Percentiles rank a stretch among this genome's conserved stretches.
These are phyloP conservation scores for Penicillium egyptiacum DNA, from an alignment of 495 filamentous ascomycete species.

Conservation along the genomic window DNA sequence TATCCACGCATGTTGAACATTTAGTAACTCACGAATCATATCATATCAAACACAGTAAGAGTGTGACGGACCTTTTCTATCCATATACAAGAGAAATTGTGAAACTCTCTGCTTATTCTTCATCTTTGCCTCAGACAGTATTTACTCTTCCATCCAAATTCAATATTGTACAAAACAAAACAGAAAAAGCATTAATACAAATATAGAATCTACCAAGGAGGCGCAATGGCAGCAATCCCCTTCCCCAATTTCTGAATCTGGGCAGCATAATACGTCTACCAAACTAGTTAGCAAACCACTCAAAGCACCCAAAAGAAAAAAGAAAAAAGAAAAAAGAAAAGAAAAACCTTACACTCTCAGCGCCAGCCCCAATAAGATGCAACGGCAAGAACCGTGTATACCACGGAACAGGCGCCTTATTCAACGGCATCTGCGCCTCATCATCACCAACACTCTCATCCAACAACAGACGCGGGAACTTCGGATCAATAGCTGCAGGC, in stretches of 20 bases:
- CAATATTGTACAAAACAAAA: neutral
- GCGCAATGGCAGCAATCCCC: conserved; percentile 34
- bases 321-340: conserved; percentile 12
- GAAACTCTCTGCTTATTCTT: too few relatives aligned
- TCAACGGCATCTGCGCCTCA: conserved; percentile 45
- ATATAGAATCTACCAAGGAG: conserved; percentile 10
- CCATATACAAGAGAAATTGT: too few relatives aligned
- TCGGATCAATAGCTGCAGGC: conserved; percentile 51
- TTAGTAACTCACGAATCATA: too few relatives aligned
- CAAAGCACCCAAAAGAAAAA: conserved; percentile 6
- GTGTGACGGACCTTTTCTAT: too few relatives aligned
- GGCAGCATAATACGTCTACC: conserved; percentile 39
- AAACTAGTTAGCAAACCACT: conserved; percentile 6
- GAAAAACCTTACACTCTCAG: conserved; percentile 40
- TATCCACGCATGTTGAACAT: too few relatives aligned
- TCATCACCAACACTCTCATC: conserved; percentile 52
- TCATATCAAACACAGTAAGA: too few relatives aligned
- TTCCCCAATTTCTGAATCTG: conserved; percentile 44
- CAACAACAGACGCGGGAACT: conserved; percentile 51
- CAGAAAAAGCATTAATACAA: neutral
- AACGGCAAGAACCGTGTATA: conserved; percentile 36
- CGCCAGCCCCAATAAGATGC: conserved; percentile 44
- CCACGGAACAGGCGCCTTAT: conserved; percentile 36
- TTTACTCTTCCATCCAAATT: neutral
- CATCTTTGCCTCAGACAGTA: too few relatives aligned